These are phyloP conservation scores for Cordyceps sp. DNA, from an alignment of 2,329 filamentous ascomycete species.

Conservation along the genomic window DNA sequence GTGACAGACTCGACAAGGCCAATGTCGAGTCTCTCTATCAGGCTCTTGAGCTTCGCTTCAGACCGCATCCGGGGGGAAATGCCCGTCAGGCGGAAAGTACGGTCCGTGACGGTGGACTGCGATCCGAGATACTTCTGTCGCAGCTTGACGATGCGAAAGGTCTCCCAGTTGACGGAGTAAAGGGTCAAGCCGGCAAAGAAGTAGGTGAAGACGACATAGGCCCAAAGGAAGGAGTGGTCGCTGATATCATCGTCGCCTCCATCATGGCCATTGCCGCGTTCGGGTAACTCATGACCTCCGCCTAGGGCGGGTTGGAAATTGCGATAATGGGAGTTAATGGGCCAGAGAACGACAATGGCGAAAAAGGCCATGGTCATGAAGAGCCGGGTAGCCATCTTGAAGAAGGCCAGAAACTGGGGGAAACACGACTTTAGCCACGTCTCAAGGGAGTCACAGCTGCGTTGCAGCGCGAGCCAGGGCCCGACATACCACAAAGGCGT, in stretches of 20 bases:
- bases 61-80: conserved; percentile 66
- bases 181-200: conserved; percentile 72
- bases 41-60: conserved; percentile 67
- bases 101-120: conserved; percentile 89
- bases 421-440: conserved; percentile 5
- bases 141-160: conserved; percentile 67
- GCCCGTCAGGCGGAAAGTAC: conserved; percentile 80
- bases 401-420: conserved; percentile 66
- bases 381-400: conserved; percentile 84
- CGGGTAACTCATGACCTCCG: no score
- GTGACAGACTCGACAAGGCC: conserved; percentile 81
- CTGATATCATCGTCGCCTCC: conserved; percentile 15
- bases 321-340: conserved; percentile 58
- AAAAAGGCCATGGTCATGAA: conserved; percentile 69
- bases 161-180: conserved; percentile 71
- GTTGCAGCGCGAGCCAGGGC: background rate
- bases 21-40: conserved; percentile 77
- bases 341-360: conserved; percentile 62
- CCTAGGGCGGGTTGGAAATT: conserved; percentile 2
- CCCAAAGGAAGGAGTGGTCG: conserved; percentile 54
- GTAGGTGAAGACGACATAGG: conserved; percentile 89
- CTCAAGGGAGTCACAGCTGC: no score
- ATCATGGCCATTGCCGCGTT: background rate
- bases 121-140: conserved; percentile 84
- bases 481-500: conserved; percentile 68